These are phyloP conservation scores for Clonostachys chloroleuca DNA, from an alignment of 2,329 filamentous ascomycete genomes.

Conservation along the genomic window DNA sequence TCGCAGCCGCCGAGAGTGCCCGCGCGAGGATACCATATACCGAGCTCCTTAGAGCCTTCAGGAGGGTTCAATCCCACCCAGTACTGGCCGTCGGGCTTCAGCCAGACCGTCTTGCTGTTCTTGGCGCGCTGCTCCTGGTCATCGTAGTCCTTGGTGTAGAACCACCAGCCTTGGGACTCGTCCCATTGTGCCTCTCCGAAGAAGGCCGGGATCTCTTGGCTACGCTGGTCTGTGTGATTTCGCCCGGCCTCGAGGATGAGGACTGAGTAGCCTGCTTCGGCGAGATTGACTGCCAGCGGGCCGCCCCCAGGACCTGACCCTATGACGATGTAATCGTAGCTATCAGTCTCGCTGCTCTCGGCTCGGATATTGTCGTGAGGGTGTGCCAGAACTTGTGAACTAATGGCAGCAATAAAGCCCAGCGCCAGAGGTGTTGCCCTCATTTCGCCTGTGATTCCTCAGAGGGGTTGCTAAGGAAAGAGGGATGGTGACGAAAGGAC, in stretches of 20 bases:
- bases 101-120: slow-evolving; percentile 8
- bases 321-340: slow-evolving; percentile 56
- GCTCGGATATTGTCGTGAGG: too few species aligned
- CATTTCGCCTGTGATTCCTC: too few species aligned
- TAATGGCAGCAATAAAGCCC: too few species aligned
- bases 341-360: too few species aligned
- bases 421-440: too few species aligned
- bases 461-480: too few species aligned
- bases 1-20: slow-evolving; percentile 22
- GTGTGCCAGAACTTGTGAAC: too few species aligned
- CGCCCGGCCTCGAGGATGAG: slow-evolving; percentile 53
- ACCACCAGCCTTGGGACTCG: slow-evolving; percentile 10
- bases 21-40: slow-evolving; percentile 16
- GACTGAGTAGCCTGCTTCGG: slow-evolving; percentile 49
- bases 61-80: slow-evolving; percentile 10
- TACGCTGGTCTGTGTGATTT: slow-evolving; percentile 22
- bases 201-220: slow-evolving; percentile 30
- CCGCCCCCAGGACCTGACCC: slow-evolving; percentile 53
- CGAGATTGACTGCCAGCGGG: slow-evolving; percentile 50
- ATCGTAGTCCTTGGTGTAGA: slow-evolving; percentile 10
- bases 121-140: slow-evolving; percentile 6
- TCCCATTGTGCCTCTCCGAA: slow-evolving; percentile 16
- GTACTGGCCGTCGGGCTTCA: slow-evolving; percentile 6
- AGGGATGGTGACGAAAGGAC: too few species aligned
- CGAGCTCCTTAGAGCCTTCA: slow-evolving; percentile 14